Evolutionary conservation across 1,284 basidiomycete genomes (phyloP), one percentile per base, ranked within the genome.

Genomic region (Puccinia triticina): DNA sequence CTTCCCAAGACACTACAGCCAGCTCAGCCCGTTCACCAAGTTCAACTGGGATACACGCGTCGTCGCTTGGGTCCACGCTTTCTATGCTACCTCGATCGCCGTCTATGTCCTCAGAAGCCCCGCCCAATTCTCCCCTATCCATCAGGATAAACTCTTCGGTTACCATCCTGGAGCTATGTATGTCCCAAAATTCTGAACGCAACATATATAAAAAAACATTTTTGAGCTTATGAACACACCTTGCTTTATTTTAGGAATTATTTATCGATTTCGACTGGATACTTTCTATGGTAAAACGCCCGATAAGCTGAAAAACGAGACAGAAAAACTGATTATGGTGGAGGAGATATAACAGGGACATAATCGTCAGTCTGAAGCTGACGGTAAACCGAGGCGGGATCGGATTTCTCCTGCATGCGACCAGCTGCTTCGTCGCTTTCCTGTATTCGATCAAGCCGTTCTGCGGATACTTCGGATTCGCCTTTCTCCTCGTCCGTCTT

Each of bases 21-120:
- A 67, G 2, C 66, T 82, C 34, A 34, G 23, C 1, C 32, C 43
- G 1, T 82, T 67, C 59, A 67, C 80, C n/a, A 75, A 82, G 43
- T 82, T 82, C 61, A 82, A 82, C 64, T 82, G 80, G 80, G 80
- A 82, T 69, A 82, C 48, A 57, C 48, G 71, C 37, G 18, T 82
- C n/a, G 80, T 82, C 34, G 80, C 80, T 67, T 82, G 80, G 80
- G 26, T 69, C 34, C 80, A 82, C 66, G 71, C 80, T 7, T 76
- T 82, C 61, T 82, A 69, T 55, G 80, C 80, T 57, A 82, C 80
- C 26, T 37, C 40, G 23, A 82, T 82, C 59, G 80, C 72, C 29
- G 3, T 53, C 50, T 69, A 50, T 23, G 55, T 82, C 55, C 53
- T 82, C 46, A 48, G 50, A 14, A 75, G 76, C 74, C 48, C 71